Evolutionary conservation across 208 protist species (phyloP), one percentile per base, ranked within the genome.

Genomic region (Kentomonas sorsogonicus): DNA sequence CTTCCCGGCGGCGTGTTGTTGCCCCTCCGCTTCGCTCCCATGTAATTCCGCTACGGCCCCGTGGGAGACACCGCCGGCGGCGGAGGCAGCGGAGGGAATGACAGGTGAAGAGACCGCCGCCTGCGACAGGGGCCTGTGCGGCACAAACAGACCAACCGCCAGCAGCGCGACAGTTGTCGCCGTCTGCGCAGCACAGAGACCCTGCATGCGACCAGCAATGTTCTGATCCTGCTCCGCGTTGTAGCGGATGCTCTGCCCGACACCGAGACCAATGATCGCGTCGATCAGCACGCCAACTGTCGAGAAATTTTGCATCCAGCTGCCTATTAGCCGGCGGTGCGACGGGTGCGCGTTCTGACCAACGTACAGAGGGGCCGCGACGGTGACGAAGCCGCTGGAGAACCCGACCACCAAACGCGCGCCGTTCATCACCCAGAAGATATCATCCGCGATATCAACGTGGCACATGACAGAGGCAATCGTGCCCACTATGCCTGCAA

Each of bases 231-330:
- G 53, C 38, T 69, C 33, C 1, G 2, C 22, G 34, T 66, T 31
- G 47, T 59, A 79, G 20, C 60, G 26, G 23, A 82, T 58, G 29
- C 67, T 89, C 51, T 80, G 65, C 36, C 72, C 74, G 1, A 90
- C 18, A 0, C 65, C 66, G 51, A 92, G 66, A 36, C 83, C 88
- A 10, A 92, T 66, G 38, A 44, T 43, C 22, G 83, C 72, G 27
- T 80, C 85, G n/a, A 91, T 6, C 56, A 95, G 79, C 63, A 88
- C 89, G 43, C 85, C 85, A 46, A 95, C 70, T 45, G 84, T 91
- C 15, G 63, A 85, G 65, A 86, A 91, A 25, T 91, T 64, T 60
- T 91, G 80, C 57, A 89, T 90, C 56, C 91, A 11, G 22, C 75
- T 62, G 54, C 85, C 89, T 31, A 87, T 71, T 51, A 76, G 63